These are phyloP conservation scores for Vitis hybrid DNA, from an alignment of 177 flowering plant genomes.

Conservation along the genomic window DNA sequence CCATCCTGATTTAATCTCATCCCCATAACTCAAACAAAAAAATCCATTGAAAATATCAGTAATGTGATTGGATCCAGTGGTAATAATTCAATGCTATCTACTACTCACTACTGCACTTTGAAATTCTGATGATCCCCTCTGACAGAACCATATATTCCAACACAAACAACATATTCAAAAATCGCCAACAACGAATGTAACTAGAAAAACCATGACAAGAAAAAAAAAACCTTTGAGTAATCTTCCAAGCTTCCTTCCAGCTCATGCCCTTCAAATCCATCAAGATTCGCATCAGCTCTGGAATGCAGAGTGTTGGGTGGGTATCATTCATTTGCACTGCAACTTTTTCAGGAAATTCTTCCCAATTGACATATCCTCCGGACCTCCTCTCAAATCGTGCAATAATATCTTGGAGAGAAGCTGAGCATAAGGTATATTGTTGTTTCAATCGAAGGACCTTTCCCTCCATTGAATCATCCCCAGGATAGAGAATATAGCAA, in stretches of 20 bases:
- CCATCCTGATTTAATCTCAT: neutral
- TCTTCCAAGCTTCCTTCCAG: constrained; percentile 88
- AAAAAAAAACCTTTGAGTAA: constrained; percentile 68
- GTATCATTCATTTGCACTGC: constrained; percentile 99
- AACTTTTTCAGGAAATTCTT: constrained; percentile 86
- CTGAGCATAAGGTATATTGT: constrained; percentile 91
- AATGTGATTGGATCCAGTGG: neutral
- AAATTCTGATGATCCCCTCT: neutral
- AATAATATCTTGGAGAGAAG: constrained; percentile 93
- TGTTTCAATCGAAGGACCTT: constrained; percentile 89
- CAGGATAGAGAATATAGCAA: constrained; percentile 84
- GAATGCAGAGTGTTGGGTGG: constrained; percentile 98
- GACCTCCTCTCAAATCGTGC: constrained; percentile 89
- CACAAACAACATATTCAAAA: neutral
- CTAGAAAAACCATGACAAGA: neutral
- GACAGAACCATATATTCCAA: neutral
- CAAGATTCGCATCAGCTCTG: constrained; percentile 88
- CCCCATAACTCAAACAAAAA: neutral
- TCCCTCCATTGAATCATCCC: constrained; percentile 89
- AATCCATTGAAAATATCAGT: neutral
- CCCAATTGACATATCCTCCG: constrained; percentile 65
- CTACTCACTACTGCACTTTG: too few species aligned
- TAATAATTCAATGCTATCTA: neutral
- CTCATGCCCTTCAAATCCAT: constrained; percentile 75
- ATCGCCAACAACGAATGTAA: neutral